A percentile compares a stretch with the other conserved stretches of the same genome.
phyloP scores from a whole-genome alignment of 2,329 filamentous ascomycete genomes.

The Neofusicoccum sp. region DNA sequence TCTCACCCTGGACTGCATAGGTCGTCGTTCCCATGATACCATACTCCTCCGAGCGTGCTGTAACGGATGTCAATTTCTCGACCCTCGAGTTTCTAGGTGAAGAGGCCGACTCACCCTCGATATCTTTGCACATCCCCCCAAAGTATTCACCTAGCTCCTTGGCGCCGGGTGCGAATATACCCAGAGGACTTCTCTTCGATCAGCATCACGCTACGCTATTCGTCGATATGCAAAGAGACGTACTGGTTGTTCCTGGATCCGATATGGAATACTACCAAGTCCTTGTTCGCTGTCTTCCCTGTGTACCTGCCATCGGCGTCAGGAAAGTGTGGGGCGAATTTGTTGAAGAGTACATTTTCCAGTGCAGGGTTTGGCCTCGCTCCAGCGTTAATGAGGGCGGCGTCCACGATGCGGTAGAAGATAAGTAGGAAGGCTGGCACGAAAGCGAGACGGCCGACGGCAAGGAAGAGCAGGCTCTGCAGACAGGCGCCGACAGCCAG shows the following conservation, averaged over 20 bases:
- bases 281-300: constrained; percentile 28
- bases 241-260: constrained; percentile 37
- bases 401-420: constrained; percentile 33
- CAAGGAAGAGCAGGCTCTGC: constrained; percentile 37
- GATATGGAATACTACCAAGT: constrained; percentile 41
- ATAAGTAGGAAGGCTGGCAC: constrained; percentile 36
- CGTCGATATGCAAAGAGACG: neutral
- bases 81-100: too few species aligned
- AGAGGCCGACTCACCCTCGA: constrained; percentile 22
- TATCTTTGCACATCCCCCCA: constrained; percentile 34
- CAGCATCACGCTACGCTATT: neutral
- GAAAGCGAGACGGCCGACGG: constrained; percentile 36
- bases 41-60: constrained; percentile 7
- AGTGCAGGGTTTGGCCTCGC: constrained; percentile 41
- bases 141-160: constrained; percentile 43
- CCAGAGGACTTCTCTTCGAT: constrained; percentile 43
- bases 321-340: constrained; percentile 41
- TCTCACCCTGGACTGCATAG: constrained; percentile 41
- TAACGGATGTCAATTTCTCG: neutral
- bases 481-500: constrained; percentile 40
- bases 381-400: constrained; percentile 33
- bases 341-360: constrained; percentile 34
- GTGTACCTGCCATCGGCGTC: constrained; percentile 32
- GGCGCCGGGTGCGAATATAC: constrained; percentile 47
- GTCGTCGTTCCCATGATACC: constrained; percentile 25